Evolutionary conservation across 352 stramenopile species (phyloP), one percentile per base, ranked within the genome.

Genomic region (Phytophthora agathidicida): DNA sequence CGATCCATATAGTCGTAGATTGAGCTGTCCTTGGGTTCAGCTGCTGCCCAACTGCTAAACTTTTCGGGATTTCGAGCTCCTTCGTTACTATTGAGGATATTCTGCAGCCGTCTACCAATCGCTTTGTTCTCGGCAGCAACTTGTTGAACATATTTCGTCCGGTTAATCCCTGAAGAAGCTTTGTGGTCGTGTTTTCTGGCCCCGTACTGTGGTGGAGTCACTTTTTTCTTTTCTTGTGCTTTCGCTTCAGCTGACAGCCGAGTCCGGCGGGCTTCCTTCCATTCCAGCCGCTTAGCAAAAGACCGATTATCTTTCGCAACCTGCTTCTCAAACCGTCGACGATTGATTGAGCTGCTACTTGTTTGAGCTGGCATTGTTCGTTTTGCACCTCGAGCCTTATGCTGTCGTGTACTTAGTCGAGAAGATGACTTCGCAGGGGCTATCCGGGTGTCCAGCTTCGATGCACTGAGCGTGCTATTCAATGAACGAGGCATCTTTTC

Each of bases 291-390:
- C 48, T 84, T 89, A 17, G 76, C 75, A 17, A 87, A 75, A 16
- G 73, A 83, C 17, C 62, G 61, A 55, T 91, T 91, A 10, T 91
- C 76, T 14, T 59, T 53, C 5, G 76, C 76, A 4, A 91, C 37
- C 36, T 91, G 63, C 27, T 80, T 77, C 49, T 81, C 78, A 43
- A 88, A 84, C 22, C 60, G 59, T 14, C 60, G 59, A 10, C 81
- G 70, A 50, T 91, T 89, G 35, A 89, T 80, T 19, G 42, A 58
- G 35, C 78, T 91, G 52, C 78, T 88, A 42, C 76, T 87, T 7
- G 68, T 67, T 60, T 72, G 50, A 55, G 76, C 26, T 48, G 71
- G 55, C 7, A 20, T 23, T 39, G 17, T 20, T 43, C 39, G 35
- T 10, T 38, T 55, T 19, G 47, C 51, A 35, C 10, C 60, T 19